phyloP scores from a whole-genome alignment of 1,139 yeast species.

The Kodamaea plutei region DNA sequence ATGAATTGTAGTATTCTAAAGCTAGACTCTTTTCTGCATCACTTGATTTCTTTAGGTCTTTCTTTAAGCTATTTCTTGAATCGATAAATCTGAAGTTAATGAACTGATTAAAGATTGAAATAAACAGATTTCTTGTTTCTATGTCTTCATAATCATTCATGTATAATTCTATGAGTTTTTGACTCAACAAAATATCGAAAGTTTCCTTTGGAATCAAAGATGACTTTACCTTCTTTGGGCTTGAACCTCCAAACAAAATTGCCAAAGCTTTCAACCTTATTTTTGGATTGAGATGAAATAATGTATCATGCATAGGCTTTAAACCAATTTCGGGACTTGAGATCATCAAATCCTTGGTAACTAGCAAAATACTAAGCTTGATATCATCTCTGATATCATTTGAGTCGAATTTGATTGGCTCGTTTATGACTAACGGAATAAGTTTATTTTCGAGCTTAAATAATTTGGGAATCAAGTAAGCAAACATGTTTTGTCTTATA shows the following conservation, averaged over 20 bases:
- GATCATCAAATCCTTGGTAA: conserved; percentile 42
- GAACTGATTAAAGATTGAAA: conserved; percentile 57
- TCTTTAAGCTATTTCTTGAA: conserved; percentile 52
- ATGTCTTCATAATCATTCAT: conserved; percentile 58
- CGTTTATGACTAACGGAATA: conserved; percentile 27
- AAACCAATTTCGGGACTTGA: conserved; percentile 27
- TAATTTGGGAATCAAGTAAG: conserved; percentile 60
- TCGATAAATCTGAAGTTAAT: conserved; percentile 57
- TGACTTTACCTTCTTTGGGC: conserved; percentile 54
- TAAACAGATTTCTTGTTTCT: conserved; percentile 62
- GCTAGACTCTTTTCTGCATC: conserved; percentile 3
- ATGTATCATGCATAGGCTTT: conserved; percentile 48
- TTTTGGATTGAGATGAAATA: conserved; percentile 41
- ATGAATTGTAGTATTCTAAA: neutral
- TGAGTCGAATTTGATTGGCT: conserved; percentile 4
- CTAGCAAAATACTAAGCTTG: conserved; percentile 39
- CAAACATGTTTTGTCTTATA: conserved; percentile 46
- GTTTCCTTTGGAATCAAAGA: conserved; percentile 43
- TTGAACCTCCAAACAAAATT: conserved; percentile 43
- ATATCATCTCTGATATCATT: conserved; percentile 5
- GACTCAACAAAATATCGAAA: conserved; percentile 37
- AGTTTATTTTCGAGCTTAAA: conserved; percentile 45
- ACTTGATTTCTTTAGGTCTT: conserved; percentile 41
- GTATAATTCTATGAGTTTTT: conserved; percentile 39
- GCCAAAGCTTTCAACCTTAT: conserved; percentile 58